Conservation (phyloP, 2,329 filamentous ascomycete genomes). For the Graphiopsis chlorocephala region DNA sequence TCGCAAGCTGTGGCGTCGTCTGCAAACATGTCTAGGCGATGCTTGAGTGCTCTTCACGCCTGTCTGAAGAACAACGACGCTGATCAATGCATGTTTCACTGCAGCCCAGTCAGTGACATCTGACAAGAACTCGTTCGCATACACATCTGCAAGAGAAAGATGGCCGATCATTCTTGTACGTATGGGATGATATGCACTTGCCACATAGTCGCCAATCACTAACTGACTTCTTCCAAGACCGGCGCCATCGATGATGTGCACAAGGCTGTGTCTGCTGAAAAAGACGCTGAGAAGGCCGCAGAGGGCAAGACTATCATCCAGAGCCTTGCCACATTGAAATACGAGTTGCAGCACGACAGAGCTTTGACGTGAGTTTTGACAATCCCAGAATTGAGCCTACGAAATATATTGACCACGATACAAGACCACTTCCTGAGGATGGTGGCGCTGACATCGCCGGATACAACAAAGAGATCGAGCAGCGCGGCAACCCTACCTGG, state of each 20-base stretch:
- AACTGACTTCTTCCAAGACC: slow-evolving; percentile 55
- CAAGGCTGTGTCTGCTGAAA: slow-evolving; percentile 60
- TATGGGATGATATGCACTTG: slow-evolving; percentile 7
- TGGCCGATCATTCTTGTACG: slow-evolving; percentile 91
- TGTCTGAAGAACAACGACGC: not conserved
- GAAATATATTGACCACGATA: slow-evolving; percentile 7
- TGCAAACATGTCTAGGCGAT: not conserved
- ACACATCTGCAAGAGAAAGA: slow-evolving; percentile 75
- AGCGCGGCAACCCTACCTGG: slow-evolving; percentile 74
- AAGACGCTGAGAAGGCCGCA: slow-evolving; percentile 62
- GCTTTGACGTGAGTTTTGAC: slow-evolving; percentile 62
- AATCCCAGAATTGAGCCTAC: not conserved
- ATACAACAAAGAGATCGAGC: slow-evolving; percentile 83
- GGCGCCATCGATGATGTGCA: slow-evolving; percentile 94
- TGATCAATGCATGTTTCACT: slow-evolving; percentile 16
- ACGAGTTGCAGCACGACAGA: slow-evolving; percentile 89
- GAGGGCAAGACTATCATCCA: slow-evolving; percentile 87
- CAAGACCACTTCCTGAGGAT: slow-evolving; percentile 72
- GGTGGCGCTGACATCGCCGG: slow-evolving; percentile 69
- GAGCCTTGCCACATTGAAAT: slow-evolving; percentile 79
- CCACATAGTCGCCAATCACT: not conserved
- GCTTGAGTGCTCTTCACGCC: slow-evolving; percentile 16
- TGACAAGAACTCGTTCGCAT: slow-evolving; percentile 84
- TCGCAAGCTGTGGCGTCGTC: not conserved
- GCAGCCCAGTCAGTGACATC: slow-evolving; percentile 73